Percentiles rank a stretch among this genome's conserved stretches.
Conservation (phyloP, 1,284 basidiomycete genomes). For the Irpex sp. region DNA sequence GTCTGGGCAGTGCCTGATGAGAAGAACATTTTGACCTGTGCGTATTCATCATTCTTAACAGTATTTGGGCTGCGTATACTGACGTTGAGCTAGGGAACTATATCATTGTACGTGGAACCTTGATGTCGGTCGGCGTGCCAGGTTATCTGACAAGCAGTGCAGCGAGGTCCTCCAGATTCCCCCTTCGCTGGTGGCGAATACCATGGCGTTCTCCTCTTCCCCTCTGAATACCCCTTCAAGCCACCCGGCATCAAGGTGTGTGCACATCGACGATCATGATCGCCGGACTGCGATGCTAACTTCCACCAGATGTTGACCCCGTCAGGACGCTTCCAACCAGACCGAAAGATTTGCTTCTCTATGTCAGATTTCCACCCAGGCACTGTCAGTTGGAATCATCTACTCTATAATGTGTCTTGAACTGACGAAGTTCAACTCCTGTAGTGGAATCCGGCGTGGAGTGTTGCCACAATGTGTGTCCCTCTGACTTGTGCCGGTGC, state of each 20-base stretch:
- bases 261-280: constrained; percentile 5
- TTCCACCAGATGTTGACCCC: constrained; percentile 82
- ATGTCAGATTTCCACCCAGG: constrained; percentile 95
- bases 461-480: constrained; percentile 85
- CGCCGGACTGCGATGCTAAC: background rate
- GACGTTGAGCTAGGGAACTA: constrained; percentile 69
- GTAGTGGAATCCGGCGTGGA: constrained; percentile 92
- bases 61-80: constrained; percentile 2
- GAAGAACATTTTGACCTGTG: constrained; percentile 91
- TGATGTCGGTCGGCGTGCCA: constrained; percentile 10
- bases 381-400: constrained; percentile 52
- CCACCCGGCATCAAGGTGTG: constrained; percentile 91
- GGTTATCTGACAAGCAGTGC: constrained; percentile 12
- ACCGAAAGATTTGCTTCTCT: constrained; percentile 94
- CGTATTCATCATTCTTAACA: constrained; percentile 28
- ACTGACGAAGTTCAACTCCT: constrained; percentile 7
- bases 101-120: constrained; percentile 63
- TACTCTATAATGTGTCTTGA: background rate
- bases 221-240: constrained; percentile 92
- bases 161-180: constrained; percentile 93
- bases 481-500: background rate
- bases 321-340: constrained; percentile 88
- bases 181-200: constrained; percentile 93
- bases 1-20: constrained; percentile 93
- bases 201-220: constrained; percentile 86